Percentiles rank a stretch among this genome's conserved stretches.
These are phyloP conservation scores for Malassezia psittaci DNA, from an alignment of 1,284 basidiomycete genomes.

Conservation along the genomic window DNA sequence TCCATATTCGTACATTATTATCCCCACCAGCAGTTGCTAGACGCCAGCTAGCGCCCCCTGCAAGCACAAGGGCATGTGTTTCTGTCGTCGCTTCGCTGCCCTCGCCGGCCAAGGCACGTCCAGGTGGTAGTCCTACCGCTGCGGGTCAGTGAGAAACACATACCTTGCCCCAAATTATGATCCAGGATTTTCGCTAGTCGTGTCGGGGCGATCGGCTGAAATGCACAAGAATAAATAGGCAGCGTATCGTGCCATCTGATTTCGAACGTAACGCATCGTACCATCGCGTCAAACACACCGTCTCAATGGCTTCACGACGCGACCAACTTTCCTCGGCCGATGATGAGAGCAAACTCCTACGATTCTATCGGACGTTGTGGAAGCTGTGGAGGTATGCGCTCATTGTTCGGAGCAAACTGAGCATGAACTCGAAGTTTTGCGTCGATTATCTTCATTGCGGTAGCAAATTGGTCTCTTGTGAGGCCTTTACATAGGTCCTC, in stretches of 20 bases:
- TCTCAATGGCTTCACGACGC: background rate
- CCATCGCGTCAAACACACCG: slow-evolving; percentile 21
- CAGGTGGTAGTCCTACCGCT: slow-evolving; percentile 38
- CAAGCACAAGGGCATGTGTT: slow-evolving; percentile 27
- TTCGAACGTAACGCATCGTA: slow-evolving; percentile 45
- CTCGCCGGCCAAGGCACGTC: slow-evolving; percentile 26
- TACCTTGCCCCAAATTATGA: slow-evolving; percentile 39
- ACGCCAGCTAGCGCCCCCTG: slow-evolving; percentile 59
- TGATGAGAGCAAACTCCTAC: background rate
- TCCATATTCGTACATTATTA: slow-evolving; percentile 63
- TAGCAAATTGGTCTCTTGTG: background rate
- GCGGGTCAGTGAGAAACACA: background rate
- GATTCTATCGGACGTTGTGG: slow-evolving; percentile 1
- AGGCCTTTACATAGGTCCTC: background rate
- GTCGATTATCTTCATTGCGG: slow-evolving; percentile 10
- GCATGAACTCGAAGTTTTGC: background rate
- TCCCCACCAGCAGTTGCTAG: slow-evolving; percentile 93
- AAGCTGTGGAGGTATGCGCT: background rate
- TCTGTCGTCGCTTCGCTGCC: slow-evolving; percentile 6
- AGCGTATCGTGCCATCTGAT: slow-evolving; percentile 47
- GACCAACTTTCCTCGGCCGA: slow-evolving; percentile 3
- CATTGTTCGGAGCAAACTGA: background rate
- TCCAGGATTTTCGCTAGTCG: slow-evolving; percentile 40
- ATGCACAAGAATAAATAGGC: slow-evolving; percentile 44
- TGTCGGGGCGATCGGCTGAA: slow-evolving; percentile 35